Percentiles rank a stretch among this genome's conserved stretches.
These are phyloP conservation scores for Fusarium domesticum DNA, from an alignment of 2,329 filamentous ascomycete genomes.

Conservation along the genomic window DNA sequence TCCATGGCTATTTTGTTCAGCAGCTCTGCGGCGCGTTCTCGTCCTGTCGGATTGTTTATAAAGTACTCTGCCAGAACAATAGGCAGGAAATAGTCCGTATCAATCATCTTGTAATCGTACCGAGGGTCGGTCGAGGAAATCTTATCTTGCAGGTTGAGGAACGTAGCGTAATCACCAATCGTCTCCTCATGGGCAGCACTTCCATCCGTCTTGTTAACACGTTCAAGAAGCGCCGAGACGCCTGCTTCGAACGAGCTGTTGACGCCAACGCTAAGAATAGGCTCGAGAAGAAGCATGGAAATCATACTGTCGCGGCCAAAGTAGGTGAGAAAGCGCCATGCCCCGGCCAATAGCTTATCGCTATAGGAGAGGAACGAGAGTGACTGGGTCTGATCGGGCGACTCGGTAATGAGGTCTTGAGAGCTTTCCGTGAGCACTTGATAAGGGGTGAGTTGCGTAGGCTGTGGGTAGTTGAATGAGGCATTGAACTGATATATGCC, in stretches of 20 bases:
- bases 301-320: slow-evolving; percentile 67
- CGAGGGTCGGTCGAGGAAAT: slow-evolving; percentile 49
- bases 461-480: slow-evolving; percentile 60
- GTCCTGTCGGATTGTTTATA: slow-evolving; percentile 35
- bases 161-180: slow-evolving; percentile 63
- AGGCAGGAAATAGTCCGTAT: slow-evolving; percentile 60
- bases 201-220: slow-evolving; percentile 58
- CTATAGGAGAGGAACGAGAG: slow-evolving; percentile 63
- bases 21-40: slow-evolving; percentile 34
- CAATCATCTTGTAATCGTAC: slow-evolving; percentile 61
- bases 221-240: slow-evolving; percentile 57
- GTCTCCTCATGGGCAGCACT: slow-evolving; percentile 64
- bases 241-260: slow-evolving; percentile 59
- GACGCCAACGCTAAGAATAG: slow-evolving; percentile 54
- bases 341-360: slow-evolving; percentile 60
- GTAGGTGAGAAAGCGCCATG: slow-evolving; percentile 65
- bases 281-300: slow-evolving; percentile 54
- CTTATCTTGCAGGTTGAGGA: slow-evolving; percentile 52
- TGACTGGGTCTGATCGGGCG: slow-evolving; percentile 1
- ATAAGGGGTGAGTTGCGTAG: slow-evolving; percentile 49
- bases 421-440: slow-evolving; percentile 51
- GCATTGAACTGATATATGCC: slow-evolving; percentile 58
- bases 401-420: slow-evolving; percentile 41
- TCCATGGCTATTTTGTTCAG: slow-evolving; percentile 45
- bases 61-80: slow-evolving; percentile 59